These are phyloP conservation scores for Ascochyta viciae-villosae DNA, from an alignment of 2,329 filamentous ascomycete genomes.

Conservation along the genomic window DNA sequence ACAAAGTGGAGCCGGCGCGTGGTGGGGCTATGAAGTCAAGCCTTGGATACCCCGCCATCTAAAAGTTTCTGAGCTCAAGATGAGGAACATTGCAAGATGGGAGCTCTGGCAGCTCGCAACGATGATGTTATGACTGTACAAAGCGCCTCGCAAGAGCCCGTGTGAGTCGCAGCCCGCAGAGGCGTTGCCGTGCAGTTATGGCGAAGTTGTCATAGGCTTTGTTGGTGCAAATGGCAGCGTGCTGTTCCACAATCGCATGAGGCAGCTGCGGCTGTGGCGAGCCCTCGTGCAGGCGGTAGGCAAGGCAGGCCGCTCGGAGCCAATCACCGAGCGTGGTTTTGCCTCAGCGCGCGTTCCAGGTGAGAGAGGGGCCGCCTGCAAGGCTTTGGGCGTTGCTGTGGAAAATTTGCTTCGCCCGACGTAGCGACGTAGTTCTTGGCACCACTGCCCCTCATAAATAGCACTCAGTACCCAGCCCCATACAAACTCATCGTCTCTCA, in stretches of 20 bases:
- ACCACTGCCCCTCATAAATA: not conserved
- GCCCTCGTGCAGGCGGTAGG: conserved; percentile 24
- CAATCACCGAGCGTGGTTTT: conserved; percentile 19
- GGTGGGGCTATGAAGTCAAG: conserved; percentile 5
- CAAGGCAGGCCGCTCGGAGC: conserved; percentile 13
- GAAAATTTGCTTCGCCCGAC: conserved; percentile 7
- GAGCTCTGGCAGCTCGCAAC: not conserved
- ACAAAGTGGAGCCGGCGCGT: conserved; percentile 1
- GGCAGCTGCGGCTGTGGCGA: conserved; percentile 35
- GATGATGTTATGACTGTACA: not conserved
- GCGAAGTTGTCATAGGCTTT: not conserved
- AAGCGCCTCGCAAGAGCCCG: not conserved
- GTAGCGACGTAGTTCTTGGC: conserved; percentile 2
- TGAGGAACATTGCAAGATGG: not conserved
- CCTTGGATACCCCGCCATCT: conserved; percentile 10
- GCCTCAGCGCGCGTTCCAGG: conserved; percentile 4
- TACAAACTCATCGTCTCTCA: conserved; percentile 1
- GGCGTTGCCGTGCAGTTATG: not conserved
- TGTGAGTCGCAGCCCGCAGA: not conserved
- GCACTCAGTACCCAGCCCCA: not conserved
- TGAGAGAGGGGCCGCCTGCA: not conserved
- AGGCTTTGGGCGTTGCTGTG: conserved; percentile 19
- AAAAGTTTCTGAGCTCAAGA: not conserved
- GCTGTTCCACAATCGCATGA: conserved; percentile 26
- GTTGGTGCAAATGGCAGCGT: conserved; percentile 17